Base-by-base conservation (phyloP, 1,284 basidiomycete species). In the Ganoderma multipileum region DNA sequence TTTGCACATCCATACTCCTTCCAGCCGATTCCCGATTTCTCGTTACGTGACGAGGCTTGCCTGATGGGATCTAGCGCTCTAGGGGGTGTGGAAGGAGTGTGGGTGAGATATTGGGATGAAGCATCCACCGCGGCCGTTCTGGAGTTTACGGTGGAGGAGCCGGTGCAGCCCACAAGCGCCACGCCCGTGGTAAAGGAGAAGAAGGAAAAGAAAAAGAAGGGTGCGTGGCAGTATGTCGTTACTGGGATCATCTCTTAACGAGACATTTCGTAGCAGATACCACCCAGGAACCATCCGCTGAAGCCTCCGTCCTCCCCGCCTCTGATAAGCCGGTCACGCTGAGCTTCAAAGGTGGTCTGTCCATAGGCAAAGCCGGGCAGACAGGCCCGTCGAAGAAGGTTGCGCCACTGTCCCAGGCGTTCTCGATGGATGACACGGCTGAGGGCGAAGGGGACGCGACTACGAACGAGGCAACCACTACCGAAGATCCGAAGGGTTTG, bases 1-100 rank as follows among this genome's bases (percentile, higher is more conserved):
- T 97, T 96, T 78, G 95, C 95, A 52, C 93, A 95, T 78, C 88
- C 91, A 2, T 89, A 92, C 73, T 93, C 95, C 9, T 97, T 97
- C 79, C 89, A 94, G 73, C 92, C 91, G 6, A 84, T 94, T 26
- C 85, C 88, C 26, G 89, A 95, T 68, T 87, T 90, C 77, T 86
- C 91, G 72, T 81, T 87, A 57, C 87, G 90, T 20, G 93, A 95
- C 73, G 93, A 94, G 69, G 87, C 90, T 12, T 91, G 90, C 71
- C 80, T 95, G 30, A 75, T 84, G 20, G 91, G 91, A 4, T 89
- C 92, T 1, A 72, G 84, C 33, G 85, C 83, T 66, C 81, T 94
- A 14, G 93, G 93, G 41, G 91, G 92, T 11, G 83, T 84, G 26
- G 91, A 92, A 73, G 87, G 86, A 52, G 83, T 85, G 20, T 94